Base-by-base conservation (phyloP, 371 early-diverging fungal genomes). In the Mucor piriformis region DNA sequence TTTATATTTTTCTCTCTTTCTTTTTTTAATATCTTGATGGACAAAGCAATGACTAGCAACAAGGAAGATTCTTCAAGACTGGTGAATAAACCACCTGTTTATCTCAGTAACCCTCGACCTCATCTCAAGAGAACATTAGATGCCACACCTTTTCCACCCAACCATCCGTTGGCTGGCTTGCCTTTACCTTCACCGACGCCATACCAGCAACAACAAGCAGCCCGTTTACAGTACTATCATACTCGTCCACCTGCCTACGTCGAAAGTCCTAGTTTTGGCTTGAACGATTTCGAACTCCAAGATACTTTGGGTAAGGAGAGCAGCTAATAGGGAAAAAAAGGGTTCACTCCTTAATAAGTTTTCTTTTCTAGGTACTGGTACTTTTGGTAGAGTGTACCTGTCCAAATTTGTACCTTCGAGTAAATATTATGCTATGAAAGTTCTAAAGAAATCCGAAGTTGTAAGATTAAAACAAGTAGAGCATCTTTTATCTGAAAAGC, bases 361-460 rank as follows among this genome's bases (percentile, higher is more conserved):
- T 18, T 4, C 10, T 50, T 15, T 15, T 44, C 35, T 56, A 89
- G 98, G 96, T 21, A 97, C 95, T 10, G 96, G 97, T 20, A 94
- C 95, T 18, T 96, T 95, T 79, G 96, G 96, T 13, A 81, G 96
- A 38, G 98, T 97, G 21, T 93, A 92, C 70, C 81, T 97, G 42
- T 80, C 91, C 43, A 84, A 85, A 67, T 88, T 82, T 59, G 76
- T 73, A 61, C 59, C 72, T 6, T 81, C 80, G n/a, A 81, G 81
- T 59, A 83, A 87, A 61, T 96, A 81, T 79, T 95, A 90, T 79
- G 96, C 98, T 15, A 91, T 96, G 93, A 97, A 97, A 73, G 93
- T 94, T 43, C 70, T 97, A 57, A 92, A 92, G 66, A 97, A 97
- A 70, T 81, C 87, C 23, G 94, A 94, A 67, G 92, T 97, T 2